Percentiles rank a stretch among this genome's conserved stretches.
Evolutionary conservation across 495 filamentous ascomycete genomes (phyloP).

Genomic region (Penicillium lividum): DNA sequence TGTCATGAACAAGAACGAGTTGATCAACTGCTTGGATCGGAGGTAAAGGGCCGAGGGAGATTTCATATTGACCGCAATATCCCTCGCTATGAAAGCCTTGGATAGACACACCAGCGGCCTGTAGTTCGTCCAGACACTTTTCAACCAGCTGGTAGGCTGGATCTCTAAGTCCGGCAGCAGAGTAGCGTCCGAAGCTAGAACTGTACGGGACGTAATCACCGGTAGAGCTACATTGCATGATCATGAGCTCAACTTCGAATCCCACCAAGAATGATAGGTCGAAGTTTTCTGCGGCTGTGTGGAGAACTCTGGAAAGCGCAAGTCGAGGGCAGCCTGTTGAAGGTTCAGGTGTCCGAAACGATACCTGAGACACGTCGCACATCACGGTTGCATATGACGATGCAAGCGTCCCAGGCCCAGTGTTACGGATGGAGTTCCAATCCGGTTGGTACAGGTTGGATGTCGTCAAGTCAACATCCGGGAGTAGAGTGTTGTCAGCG

Average conservation of each 20-base stretch:
- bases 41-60: not conserved
- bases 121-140: not conserved
- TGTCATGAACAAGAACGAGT: not conserved
- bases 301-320: not conserved
- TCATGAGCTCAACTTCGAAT: not conserved
- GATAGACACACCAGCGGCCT: not conserved
- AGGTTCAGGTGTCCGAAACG: not conserved
- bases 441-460: not conserved
- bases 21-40: not conserved
- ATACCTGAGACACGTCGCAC: not conserved
- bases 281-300: not conserved
- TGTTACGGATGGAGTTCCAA: not conserved
- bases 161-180: not conserved
- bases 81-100: not conserved
- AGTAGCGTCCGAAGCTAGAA: not conserved
- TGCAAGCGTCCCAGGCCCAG: not conserved
- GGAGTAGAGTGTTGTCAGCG: not conserved
- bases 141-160: not conserved
- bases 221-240: not conserved
- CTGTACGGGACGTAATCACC: not conserved
- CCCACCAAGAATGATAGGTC: not conserved
- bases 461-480: too few relatives aligned
- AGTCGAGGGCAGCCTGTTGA: not conserved
- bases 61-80: not conserved
- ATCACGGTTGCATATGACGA: not conserved